Evolutionary conservation across 2,329 filamentous ascomycete genomes (phyloP), one percentile per base, ranked within the genome.

Genomic region (Beauveria sp.): DNA sequence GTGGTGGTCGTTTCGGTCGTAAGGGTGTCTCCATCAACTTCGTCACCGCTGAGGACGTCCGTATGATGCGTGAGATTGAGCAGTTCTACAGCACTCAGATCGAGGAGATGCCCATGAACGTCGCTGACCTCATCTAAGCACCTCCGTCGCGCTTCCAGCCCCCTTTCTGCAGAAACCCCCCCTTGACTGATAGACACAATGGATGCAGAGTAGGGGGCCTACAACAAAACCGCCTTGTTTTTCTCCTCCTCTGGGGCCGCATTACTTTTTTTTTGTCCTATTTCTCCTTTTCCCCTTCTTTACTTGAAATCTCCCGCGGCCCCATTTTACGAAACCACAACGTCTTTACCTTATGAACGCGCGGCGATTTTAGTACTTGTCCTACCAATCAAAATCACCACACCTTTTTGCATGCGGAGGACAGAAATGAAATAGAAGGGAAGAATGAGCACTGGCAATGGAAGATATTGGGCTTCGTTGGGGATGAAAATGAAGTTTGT

Each of bases 11-110:
- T 84, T 99, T 99, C 83, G 95, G 95, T 79, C 92, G 95, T 79
- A 99, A 99, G 89, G 95, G 95, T 89, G 95, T 99, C 78, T 95
- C 95, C 74, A 99, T 99, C 86, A 99, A 99, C 91, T 99, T 99
- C 78, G 95, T 99, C 77, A 98, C 93, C 65, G 91, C 92, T 72
- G 95, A 99, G 69, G 95, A 99, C 80, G 95, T 99, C 73, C 92
- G 93, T 79, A 98, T 99, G 91, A 96, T 99, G 91, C 88, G 95
- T 78, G 95, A 99, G 81, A 99, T 99, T 72, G 95, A 99, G 80
- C 91, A 97, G 83, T 99, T 98, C 86, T 99, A 99, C 89, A 96
- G 91, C 86, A 99, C 95, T 78, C 95, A 99, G 84, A 98, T 99
- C 70, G 95, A 99, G 82, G 95, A 99, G 86, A 99, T 99, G 95